phyloP scores from a whole-genome alignment of 106 monocot species.

The Agapanthus africanus region DNA sequence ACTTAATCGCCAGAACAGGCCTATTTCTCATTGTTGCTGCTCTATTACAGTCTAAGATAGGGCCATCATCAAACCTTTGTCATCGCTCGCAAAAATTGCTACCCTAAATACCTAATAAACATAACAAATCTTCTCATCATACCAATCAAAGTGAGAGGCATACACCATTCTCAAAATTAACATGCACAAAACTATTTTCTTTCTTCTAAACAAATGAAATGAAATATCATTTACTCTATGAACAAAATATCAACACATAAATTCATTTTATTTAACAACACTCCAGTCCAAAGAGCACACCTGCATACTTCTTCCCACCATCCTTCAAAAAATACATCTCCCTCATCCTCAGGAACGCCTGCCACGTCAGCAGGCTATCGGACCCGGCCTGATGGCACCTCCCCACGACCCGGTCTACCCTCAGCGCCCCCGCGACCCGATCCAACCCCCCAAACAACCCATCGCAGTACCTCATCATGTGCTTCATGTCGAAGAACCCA shows the following conservation, averaged over 20 bases:
- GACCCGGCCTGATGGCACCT: conserved; percentile 46
- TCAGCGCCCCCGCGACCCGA: conserved; percentile 20
- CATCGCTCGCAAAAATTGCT: too few relatives aligned
- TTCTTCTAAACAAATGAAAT: too few relatives aligned
- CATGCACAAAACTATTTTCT: too few relatives aligned
- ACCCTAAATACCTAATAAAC: too few relatives aligned
- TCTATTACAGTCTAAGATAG: too few relatives aligned
- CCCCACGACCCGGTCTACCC: conserved; percentile 24
- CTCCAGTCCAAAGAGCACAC: conserved; percentile 19
- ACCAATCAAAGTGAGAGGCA: too few relatives aligned
- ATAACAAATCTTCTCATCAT: too few relatives aligned
- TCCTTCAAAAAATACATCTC: conserved; percentile 4
- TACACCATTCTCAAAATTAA: too few relatives aligned
- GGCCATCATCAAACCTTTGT: too few relatives aligned
- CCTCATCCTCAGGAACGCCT: conserved; percentile 20
- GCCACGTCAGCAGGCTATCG: conserved; percentile 29
- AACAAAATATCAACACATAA: background rate
- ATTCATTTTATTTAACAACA: background rate
- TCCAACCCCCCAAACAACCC: conserved; percentile 40
- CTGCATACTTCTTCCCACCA: conserved; percentile 8
- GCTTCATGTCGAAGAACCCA: conserved; percentile 37
- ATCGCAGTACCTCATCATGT: conserved; percentile 32
- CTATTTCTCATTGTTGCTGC: too few relatives aligned
- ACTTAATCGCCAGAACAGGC: too few relatives aligned
- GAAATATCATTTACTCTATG: too few relatives aligned